Percentiles rank a stretch among this genome's conserved stretches.
Conservation (phyloP, 208 protist species). For the Crithidia acanthocephali region DNA sequence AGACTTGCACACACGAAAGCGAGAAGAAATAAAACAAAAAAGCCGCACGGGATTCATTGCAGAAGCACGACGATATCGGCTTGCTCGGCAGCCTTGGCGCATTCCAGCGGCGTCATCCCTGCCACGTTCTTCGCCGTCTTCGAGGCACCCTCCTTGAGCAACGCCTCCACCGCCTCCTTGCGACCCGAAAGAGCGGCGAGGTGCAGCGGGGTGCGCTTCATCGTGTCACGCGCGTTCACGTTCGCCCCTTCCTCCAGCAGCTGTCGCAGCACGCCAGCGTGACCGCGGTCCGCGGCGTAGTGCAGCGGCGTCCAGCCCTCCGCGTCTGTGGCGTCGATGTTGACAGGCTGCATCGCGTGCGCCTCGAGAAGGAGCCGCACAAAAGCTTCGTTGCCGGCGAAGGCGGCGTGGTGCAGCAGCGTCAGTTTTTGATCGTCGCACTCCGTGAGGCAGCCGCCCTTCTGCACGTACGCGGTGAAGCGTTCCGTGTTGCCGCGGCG, state of each 20-base stretch:
- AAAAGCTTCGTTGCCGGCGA: slow-evolving; percentile 56
- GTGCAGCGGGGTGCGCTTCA: slow-evolving; percentile 80
- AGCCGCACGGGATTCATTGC: background rate
- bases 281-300: slow-evolving; percentile 83
- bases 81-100: slow-evolving; percentile 46
- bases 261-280: slow-evolving; percentile 34
- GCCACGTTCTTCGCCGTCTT: slow-evolving; percentile 65
- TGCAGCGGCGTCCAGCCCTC: slow-evolving; percentile 91
- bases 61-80: slow-evolving; percentile 43
- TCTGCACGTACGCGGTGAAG: slow-evolving; percentile 59
- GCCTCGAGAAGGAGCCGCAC: slow-evolving; percentile 47
- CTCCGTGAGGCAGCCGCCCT: slow-evolving; percentile 83
- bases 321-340: slow-evolving; percentile 67
- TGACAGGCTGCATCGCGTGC: slow-evolving; percentile 36
- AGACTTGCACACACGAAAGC: too few species aligned
- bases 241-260: slow-evolving; percentile 77
- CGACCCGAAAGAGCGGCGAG: slow-evolving; percentile 64
- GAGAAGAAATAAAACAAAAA: slow-evolving; percentile 15
- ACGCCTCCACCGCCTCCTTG: slow-evolving; percentile 34
- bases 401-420: slow-evolving; percentile 83
- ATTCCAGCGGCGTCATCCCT: slow-evolving; percentile 61
- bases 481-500: slow-evolving; percentile 47
- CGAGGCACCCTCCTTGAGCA: slow-evolving; percentile 57
- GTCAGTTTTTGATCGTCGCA: slow-evolving; percentile 77
- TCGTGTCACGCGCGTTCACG: slow-evolving; percentile 64